Conservation (phyloP, 1,139 yeast species). For the Saccharomyces hybrid region DNA sequence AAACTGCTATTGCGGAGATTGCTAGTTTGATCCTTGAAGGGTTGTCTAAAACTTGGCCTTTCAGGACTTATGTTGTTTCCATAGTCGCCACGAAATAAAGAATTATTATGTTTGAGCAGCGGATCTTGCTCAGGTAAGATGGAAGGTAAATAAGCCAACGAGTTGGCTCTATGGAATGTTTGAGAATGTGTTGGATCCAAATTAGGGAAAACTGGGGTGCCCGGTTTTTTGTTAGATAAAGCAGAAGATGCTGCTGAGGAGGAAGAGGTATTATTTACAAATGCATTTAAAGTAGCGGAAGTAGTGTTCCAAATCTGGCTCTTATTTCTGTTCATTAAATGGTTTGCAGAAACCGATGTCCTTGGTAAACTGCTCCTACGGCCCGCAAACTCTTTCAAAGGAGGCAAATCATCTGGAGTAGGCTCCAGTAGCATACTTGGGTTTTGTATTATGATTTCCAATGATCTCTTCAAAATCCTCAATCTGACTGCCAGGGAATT, state of each 20-base stretch:
- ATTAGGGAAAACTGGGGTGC: neutral
- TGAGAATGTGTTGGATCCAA: neutral
- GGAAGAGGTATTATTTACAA: conserved; percentile 30
- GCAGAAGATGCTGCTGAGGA: conserved; percentile 4
- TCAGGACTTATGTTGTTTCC: conserved; percentile 1
- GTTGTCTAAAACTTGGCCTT: conserved; percentile 7
- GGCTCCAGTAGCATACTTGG: conserved; percentile 20
- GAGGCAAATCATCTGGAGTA: conserved; percentile 3
- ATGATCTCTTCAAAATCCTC: conserved; percentile 65
- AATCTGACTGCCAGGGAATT: conserved; percentile 70
- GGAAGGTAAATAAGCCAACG: conserved; percentile 10
- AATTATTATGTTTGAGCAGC: neutral
- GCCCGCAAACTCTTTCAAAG: neutral
- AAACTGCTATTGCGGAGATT: neutral
- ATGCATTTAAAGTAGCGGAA: conserved; percentile 56
- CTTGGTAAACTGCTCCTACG: conserved; percentile 1
- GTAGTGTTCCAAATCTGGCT: conserved; percentile 40
- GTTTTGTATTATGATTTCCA: conserved; percentile 45
- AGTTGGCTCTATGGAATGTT: conserved; percentile 11
- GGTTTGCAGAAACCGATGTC: conserved; percentile 6
- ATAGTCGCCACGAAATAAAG: conserved; percentile 2
- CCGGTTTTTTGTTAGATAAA: neutral
- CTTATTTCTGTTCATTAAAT: conserved; percentile 5
- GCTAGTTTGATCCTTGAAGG: conserved; percentile 3
- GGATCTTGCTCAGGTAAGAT: conserved; percentile 1